A percentile compares a stretch with the other conserved stretches of the same genome.
Conservation (phyloP, 1,284 basidiomycete genomes). For the Malassezia equina region DNA sequence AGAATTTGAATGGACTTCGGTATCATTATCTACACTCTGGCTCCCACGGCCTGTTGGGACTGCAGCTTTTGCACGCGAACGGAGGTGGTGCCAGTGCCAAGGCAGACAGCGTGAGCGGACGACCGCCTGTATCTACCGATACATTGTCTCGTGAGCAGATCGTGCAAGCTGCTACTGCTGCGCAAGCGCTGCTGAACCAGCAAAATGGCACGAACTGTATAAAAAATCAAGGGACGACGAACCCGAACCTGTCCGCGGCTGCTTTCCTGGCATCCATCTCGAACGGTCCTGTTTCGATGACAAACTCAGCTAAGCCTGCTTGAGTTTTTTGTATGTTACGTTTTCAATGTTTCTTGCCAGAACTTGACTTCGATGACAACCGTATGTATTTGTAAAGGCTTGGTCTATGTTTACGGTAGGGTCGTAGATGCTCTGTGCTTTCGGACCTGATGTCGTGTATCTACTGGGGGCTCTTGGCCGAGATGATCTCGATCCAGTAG, state of each 20-base stretch:
- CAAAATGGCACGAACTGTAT: conserved; percentile 27
- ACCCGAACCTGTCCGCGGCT: background rate
- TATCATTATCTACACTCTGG: conserved; percentile 97
- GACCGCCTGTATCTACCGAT: conserved; percentile 40
- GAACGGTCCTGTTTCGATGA: background rate
- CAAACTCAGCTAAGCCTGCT: background rate
- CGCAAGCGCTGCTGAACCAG: conserved; percentile 32
- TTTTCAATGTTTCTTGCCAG: background rate
- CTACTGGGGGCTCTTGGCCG: conserved; percentile 4
- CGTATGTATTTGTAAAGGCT: background rate
- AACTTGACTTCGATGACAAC: background rate
- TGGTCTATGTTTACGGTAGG: background rate
- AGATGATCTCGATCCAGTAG: conserved; percentile 55
- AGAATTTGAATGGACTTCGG: conserved; percentile 59
- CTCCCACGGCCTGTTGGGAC: conserved; percentile 58
- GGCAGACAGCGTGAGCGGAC: conserved; percentile 37
- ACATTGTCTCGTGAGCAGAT: conserved; percentile 40
- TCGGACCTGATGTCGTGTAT: background rate
- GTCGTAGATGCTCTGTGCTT: background rate
- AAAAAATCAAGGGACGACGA: conserved; percentile 14
- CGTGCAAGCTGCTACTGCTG: conserved; percentile 40
- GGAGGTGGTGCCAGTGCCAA: conserved; percentile 43
- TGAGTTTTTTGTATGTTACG: background rate
- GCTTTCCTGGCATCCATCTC: conserved; percentile 4
- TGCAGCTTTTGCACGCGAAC: conserved; percentile 39